These are phyloP conservation scores for Vitis amurensis DNA, from an alignment of 164 flowering plant genomes.

Conservation along the genomic window DNA sequence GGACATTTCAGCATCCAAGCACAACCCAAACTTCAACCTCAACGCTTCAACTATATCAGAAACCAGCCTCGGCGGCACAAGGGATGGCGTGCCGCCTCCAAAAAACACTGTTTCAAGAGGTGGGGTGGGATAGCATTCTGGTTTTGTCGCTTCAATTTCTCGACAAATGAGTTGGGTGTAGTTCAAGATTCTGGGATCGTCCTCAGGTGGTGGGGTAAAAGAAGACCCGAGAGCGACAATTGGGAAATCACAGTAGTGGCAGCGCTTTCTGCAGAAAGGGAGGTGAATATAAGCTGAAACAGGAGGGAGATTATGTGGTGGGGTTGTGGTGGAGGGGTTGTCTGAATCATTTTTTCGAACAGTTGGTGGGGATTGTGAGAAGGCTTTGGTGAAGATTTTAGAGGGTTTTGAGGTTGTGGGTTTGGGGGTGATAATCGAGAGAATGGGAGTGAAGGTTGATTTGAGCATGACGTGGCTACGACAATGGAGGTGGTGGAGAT, in stretches of 20 bases:
- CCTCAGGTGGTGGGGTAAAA: slow-evolving; percentile 27
- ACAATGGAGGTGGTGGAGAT: neutral
- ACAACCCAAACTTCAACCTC: slow-evolving; percentile 62
- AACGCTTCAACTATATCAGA: slow-evolving; percentile 48
- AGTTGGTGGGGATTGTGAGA: slow-evolving; percentile 32
- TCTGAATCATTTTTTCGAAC: slow-evolving; percentile 74
- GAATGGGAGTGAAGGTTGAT: slow-evolving; percentile 43
- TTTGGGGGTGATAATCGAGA: slow-evolving; percentile 35
- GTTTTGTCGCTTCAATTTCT: slow-evolving; percentile 61
- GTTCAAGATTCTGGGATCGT: slow-evolving; percentile 71
- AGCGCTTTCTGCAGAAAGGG: slow-evolving; percentile 92
- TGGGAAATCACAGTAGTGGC: slow-evolving; percentile 97
- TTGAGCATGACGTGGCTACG: slow-evolving; percentile 33
- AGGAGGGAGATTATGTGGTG: slow-evolving; percentile 40
- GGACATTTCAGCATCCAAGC: slow-evolving; percentile 66
- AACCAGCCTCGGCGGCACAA: slow-evolving; percentile 81
- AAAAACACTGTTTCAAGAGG: slow-evolving; percentile 84
- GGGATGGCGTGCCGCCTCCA: slow-evolving; percentile 97
- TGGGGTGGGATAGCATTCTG: slow-evolving; percentile 27
- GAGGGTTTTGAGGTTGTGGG: slow-evolving; percentile 18
- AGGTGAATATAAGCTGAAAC: slow-evolving; percentile 93
- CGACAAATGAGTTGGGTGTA: slow-evolving; percentile 61
- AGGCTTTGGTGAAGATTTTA: neutral
- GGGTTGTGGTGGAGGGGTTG: slow-evolving; percentile 11
- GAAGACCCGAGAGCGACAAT: slow-evolving; percentile 84